Evolutionary conservation across 176 grass and related monocot species (phyloP), one percentile per base, ranked within the genome.

Genomic region (Paspalum vaginatum): DNA sequence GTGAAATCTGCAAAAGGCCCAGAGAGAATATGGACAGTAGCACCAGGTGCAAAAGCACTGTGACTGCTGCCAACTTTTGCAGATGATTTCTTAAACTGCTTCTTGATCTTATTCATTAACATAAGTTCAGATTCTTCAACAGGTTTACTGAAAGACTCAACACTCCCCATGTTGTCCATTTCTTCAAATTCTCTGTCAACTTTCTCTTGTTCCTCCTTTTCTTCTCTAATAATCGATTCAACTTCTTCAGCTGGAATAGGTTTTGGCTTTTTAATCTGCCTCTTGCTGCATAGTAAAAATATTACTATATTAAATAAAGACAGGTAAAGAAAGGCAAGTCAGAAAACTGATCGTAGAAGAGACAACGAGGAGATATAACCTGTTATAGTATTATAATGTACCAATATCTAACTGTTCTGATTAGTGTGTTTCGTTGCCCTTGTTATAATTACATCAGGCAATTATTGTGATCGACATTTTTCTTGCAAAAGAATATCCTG

Each of bases 201-300:
- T 66, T 57, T 89, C 47, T 91, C 84, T 88, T 99, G 96, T 49
- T 93, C 88, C 64, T 88, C 88, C 75, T 91, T 95, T 84, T 94
- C 90, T 81, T 87, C 79, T 76, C 39, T 68, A 71, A 93, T 77
- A 75, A 91, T 86, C 7, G 90, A 89, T 80, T 99, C 84, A 77
- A 95, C 85, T 61, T 95, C 90, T 68, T 99, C 90, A 49, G 67
- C 10, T 63, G 81, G 74, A 83, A 95, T 86, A 50, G 86, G 90
- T 82, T 87, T 95, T 78, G 88, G 92, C 81, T 95, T 99, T 87
- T 89, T 93, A 86, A 99, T 93, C 80, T 91, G 91, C 76, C 91
- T 73, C 66, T 89, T 91, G 40, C 96, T 98, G 67, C 83, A 88
- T 50, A 75, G 65, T 27, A 21, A 14, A 10, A 81, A 83, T 63